phyloP scores from a whole-genome alignment of 805 yeast genomes.

The Hanseniaspora lindneri region DNA sequence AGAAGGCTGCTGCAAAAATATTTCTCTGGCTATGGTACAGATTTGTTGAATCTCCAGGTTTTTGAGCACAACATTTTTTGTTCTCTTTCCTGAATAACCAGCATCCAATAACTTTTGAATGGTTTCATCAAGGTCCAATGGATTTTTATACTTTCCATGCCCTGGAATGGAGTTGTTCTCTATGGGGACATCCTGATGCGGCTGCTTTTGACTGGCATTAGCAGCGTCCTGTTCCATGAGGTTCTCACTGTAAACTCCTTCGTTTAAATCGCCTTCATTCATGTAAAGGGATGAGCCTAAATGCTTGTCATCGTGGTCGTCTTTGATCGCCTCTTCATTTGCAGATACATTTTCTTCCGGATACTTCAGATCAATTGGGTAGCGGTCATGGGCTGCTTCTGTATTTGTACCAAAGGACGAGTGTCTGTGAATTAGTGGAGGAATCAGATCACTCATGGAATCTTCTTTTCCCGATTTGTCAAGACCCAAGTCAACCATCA shows the following conservation, averaged over 20 bases:
- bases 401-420: constrained; percentile 11
- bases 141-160: constrained; percentile 24
- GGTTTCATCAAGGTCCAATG: constrained; percentile 64
- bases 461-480: constrained; percentile 1
- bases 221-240: not conserved
- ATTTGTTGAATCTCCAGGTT: constrained; percentile 79
- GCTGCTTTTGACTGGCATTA: constrained; percentile 15
- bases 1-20: constrained; percentile 60
- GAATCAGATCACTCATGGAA: not conserved
- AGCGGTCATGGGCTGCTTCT: not conserved
- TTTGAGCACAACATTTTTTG: constrained; percentile 78
- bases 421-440: constrained; percentile 11
- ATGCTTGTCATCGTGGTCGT: not conserved
- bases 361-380: constrained; percentile 5
- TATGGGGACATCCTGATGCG: constrained; percentile 23
- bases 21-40: constrained; percentile 79
- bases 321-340: not conserved
- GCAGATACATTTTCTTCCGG: constrained; percentile 1
- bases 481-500: constrained; percentile 24
- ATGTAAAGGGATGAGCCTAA: too few species aligned
- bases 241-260: not conserved
- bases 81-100: constrained; percentile 89
- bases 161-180: constrained; percentile 17
- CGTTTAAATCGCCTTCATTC: not conserved
- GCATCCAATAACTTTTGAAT: constrained; percentile 89